A percentile compares a stretch with the other conserved stretches of the same genome.
These are phyloP conservation scores for Dipodascus albidus DNA, from an alignment of 805 yeast species.

Conservation along the genomic window DNA sequence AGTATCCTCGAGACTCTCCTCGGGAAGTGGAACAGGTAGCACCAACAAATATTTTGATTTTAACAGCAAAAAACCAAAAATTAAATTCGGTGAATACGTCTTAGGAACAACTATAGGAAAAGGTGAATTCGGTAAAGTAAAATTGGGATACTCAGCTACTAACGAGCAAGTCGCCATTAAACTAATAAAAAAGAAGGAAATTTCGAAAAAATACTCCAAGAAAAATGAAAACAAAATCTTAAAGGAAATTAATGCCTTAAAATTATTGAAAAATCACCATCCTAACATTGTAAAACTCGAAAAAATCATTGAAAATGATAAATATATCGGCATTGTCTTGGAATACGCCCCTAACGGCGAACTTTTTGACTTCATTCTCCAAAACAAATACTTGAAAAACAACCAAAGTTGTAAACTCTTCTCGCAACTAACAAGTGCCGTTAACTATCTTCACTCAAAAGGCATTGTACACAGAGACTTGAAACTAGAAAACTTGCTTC, in stretches of 20 bases:
- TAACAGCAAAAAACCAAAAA: constrained; percentile 21
- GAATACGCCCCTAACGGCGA: constrained; percentile 99
- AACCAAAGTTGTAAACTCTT: constrained; percentile 74
- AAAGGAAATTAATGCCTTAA: constrained; percentile 83
- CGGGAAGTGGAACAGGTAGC: constrained; percentile 18
- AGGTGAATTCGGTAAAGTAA: constrained; percentile 97
- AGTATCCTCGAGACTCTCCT: constrained; percentile 20
- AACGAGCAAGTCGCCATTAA: constrained; percentile 77
- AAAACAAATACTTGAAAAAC: constrained; percentile 79
- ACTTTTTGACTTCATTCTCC: constrained; percentile 81
- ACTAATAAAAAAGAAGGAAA: constrained; percentile 74
- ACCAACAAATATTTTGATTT: constrained; percentile 16
- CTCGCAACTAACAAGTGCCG: constrained; percentile 93
- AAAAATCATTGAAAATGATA: constrained; percentile 87
- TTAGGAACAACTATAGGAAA: constrained; percentile 93
- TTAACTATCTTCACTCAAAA: constrained; percentile 74
- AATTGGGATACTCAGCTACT: constrained; percentile 76
- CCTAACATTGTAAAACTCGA: constrained; percentile 89
- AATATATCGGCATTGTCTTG: constrained; percentile 89
- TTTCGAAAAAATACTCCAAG: constrained; percentile 76
- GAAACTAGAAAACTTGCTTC: constrained; percentile 59
- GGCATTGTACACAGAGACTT: constrained; percentile 73
- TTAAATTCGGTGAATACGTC: constrained; percentile 77
- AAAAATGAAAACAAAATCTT: constrained; percentile 75
- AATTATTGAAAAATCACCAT: constrained; percentile 47